Evolutionary conservation across 202 grass and related monocot genomes (phyloP).

Genomic region (Saccharum hybrid): DNA sequence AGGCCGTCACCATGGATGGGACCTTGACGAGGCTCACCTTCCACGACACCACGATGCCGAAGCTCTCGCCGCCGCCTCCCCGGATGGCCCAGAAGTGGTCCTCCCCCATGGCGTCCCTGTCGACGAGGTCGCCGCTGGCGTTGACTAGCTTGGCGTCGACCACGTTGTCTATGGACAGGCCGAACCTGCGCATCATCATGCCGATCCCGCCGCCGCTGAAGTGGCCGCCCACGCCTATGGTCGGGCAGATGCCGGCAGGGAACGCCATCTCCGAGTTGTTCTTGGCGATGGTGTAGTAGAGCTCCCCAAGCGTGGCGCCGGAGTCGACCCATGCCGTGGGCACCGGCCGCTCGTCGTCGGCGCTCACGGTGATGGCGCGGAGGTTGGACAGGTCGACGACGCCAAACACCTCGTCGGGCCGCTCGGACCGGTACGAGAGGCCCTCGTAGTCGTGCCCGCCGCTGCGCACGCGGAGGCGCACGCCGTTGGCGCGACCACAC

Average conservation of each 20-base stretch:
- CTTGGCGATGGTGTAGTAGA: conserved; percentile 51
- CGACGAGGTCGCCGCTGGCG: conserved; percentile 33
- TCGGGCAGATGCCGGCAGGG: conserved; percentile 50
- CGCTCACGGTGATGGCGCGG: conserved; percentile 35
- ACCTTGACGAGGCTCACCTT: conserved; percentile 47
- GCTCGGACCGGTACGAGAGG: conserved; percentile 51
- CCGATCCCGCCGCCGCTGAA: conserved; percentile 55
- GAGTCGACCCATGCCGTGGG: conserved; percentile 53
- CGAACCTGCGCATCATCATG: conserved; percentile 51
- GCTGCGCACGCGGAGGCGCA: conserved; percentile 61
- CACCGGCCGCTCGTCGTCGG: neutral
- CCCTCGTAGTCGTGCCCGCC: conserved; percentile 81
- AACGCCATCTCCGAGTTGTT: neutral
- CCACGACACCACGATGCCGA: conserved; percentile 60
- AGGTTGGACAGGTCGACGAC: conserved; percentile 60
- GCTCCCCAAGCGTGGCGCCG: conserved; percentile 53
- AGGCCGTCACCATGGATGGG: conserved; percentile 39
- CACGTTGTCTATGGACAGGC: conserved; percentile 49
- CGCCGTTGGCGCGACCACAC: conserved; percentile 41
- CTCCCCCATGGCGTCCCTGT: conserved; percentile 50
- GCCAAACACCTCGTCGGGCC: conserved; percentile 32
- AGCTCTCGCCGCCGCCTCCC: conserved; percentile 56
- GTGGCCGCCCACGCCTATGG: conserved; percentile 54
- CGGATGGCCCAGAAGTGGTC: conserved; percentile 65
- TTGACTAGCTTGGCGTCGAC: conserved; percentile 47